These are phyloP conservation scores for Sugiyamaella sp. DNA, from an alignment of 1,139 yeast genomes.

Conservation along the genomic window DNA sequence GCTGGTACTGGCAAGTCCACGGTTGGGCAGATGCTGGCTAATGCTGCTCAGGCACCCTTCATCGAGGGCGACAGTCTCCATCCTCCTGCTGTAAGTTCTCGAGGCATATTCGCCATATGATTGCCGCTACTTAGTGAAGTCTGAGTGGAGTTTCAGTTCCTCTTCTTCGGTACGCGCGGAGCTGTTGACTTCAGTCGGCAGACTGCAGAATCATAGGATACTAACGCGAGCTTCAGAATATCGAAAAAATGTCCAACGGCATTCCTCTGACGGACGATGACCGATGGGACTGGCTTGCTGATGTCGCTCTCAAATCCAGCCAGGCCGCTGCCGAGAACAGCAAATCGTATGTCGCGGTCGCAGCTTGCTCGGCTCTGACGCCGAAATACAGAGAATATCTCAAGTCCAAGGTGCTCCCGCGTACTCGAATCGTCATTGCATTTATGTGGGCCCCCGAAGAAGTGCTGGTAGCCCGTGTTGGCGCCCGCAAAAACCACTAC, in stretches of 20 bases:
- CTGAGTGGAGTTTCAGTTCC: too few species aligned
- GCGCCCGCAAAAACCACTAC: conserved; percentile 67
- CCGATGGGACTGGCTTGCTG: conserved; percentile 83
- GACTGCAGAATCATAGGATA: too few species aligned
- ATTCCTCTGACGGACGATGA: conserved; percentile 85
- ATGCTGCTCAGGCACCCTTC: conserved; percentile 53
- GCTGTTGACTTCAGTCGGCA: background rate
- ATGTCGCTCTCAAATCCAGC: conserved; percentile 46
- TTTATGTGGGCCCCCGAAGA: conserved; percentile 68
- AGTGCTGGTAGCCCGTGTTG: conserved; percentile 62
- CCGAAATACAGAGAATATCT: conserved; percentile 67
- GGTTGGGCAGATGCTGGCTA: conserved; percentile 59
- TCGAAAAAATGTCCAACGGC: conserved; percentile 80
- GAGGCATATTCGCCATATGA: background rate
- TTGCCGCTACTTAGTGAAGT: too few species aligned
- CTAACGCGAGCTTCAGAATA: conserved; percentile 48
- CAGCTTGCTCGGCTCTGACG: conserved; percentile 86
- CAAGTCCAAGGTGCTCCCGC: conserved; percentile 37
- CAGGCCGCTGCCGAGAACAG: conserved; percentile 47
- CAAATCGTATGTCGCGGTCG: conserved; percentile 49
- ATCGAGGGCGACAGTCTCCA: conserved; percentile 88
- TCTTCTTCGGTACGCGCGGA: too few species aligned
- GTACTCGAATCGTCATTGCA: conserved; percentile 57
- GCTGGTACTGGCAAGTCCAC: conserved; percentile 95
- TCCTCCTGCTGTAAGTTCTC: conserved; percentile 50